Evolutionary conservation across 208 protist species (phyloP), one percentile per base, ranked within the genome.

Genomic region (Angomonas desouzai): DNA sequence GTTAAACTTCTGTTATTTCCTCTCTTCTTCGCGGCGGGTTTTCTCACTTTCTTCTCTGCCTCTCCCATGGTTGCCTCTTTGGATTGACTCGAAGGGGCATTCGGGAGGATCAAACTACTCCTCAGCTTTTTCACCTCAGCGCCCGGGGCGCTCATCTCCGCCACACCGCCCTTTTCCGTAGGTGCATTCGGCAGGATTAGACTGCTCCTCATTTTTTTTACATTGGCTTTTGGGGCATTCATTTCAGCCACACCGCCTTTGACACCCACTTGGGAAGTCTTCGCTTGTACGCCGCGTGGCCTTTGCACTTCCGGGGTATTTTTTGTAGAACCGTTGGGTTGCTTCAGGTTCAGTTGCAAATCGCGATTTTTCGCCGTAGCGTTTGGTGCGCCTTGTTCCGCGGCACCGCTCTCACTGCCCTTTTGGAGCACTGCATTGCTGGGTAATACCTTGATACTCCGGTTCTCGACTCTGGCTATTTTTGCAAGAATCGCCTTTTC

Each of bases 61-160:
- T 74, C 70, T 4, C 55, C 68, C 29, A 79, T 68, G 18, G 57
- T 76, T 55, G 72, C 75, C 64, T 79, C 77, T 55, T 76, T 75
- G 20, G 61, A n/a, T 7, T 34, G 7, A 34, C 13, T 16, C 9
- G 51, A 51, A 4, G 45, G 45, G 6, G 3, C 45, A 23, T 51
- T 51, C 18, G 10, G 45, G 9, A 51, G 20, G 6, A 51, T 51
- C 27, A n/a, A 45, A 53, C 38, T 45, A 48, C 47, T 66, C 71
- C 1, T 40, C 47, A 32, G 38, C 25, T 33, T 67, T 38, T 33
- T 74, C 38, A 51, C 45, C 6, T 51, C 45, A 23, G 18, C 4
- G 6, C 3, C 20, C 20, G 45, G 45, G 6, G 45, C 20, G 45
- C n/a, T 51, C 45, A 51, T 51, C n/a, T 51, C 45, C 45, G 45